Evolutionary conservation across 805 yeast species (phyloP).

Genomic region (Dipodascus geniculatus): DNA sequence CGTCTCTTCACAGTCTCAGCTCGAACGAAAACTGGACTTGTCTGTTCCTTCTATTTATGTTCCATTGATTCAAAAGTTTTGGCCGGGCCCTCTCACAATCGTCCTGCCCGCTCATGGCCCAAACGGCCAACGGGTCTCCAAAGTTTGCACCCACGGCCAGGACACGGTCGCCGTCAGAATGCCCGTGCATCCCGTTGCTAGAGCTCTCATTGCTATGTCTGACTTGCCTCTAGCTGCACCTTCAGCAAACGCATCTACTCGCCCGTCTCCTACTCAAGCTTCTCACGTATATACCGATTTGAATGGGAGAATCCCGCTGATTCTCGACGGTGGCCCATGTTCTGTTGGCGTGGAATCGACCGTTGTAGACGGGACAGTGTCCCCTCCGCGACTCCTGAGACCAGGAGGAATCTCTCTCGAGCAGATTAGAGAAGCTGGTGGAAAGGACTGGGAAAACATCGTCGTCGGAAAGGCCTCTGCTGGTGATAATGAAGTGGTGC

Average conservation of each 20-base stretch:
- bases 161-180: conserved; percentile 85
- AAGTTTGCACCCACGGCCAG: conserved; percentile 76
- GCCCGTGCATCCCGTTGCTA: conserved; percentile 78
- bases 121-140: conserved; percentile 16
- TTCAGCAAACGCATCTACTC: conserved; percentile 90
- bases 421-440: conserved; percentile 55
- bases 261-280: conserved; percentile 89
- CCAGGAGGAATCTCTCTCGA: conserved; percentile 92
- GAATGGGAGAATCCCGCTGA: conserved; percentile 65
- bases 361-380: conserved; percentile 77
- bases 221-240: conserved; percentile 95
- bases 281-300: conserved; percentile 75
- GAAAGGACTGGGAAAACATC: conserved; percentile 52
- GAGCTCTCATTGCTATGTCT: conserved; percentile 76
- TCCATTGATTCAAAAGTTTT: conserved; percentile 52
- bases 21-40: conserved; percentile 44
- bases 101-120: conserved; percentile 47
- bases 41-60: conserved; percentile 57
- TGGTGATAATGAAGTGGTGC: conserved; percentile 42
- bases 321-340: conserved; percentile 85
- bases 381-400: conserved; percentile 78
- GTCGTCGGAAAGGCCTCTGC: conserved; percentile 50
- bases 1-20: conserved; percentile 64
- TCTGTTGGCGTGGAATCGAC: conserved; percentile 89
- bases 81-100: conserved; percentile 97